Percentiles rank a stretch among this genome's conserved stretches.
Evolutionary conservation across 306 rosid species (phyloP).

Genomic region (Cucurbita ficifolia): DNA sequence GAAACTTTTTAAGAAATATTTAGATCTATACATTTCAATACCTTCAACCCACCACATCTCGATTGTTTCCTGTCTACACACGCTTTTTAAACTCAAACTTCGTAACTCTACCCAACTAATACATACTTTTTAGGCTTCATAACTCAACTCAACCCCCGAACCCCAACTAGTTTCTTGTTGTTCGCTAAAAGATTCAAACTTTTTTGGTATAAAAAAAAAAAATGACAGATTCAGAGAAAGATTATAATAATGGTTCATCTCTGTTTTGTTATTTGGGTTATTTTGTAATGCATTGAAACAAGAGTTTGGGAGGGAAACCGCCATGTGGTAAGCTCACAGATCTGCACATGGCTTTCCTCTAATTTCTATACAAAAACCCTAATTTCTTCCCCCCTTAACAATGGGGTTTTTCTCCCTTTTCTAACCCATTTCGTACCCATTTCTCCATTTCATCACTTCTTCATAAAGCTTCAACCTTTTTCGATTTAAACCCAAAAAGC

Average conservation of each 20-base stretch:
- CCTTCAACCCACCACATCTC: neutral
- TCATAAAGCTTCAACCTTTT: constrained; percentile 7
- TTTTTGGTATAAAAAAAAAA: constrained; percentile 6
- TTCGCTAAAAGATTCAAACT: neutral
- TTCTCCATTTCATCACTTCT: neutral
- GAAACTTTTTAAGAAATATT: neutral
- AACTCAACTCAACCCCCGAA: too few relatives aligned
- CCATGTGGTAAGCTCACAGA: constrained; percentile 70
- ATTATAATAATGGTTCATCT: neutral
- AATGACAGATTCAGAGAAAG: neutral
- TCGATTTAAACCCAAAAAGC: neutral
- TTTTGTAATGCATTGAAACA: neutral
- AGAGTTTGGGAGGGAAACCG: constrained; percentile 5
- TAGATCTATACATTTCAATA: neutral
- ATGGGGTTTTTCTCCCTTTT: neutral
- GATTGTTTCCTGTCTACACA: neutral
- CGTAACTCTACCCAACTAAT: too few relatives aligned
- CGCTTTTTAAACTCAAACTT: too few relatives aligned
- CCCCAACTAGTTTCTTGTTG: too few relatives aligned
- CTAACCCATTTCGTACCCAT: neutral
- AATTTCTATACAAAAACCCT: constrained; percentile 24
- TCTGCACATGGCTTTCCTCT: constrained; percentile 66
- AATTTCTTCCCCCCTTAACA: neutral
- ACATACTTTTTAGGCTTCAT: too few relatives aligned
- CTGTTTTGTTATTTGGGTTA: neutral